A percentile compares a stretch with the other conserved stretches of the same genome.
phyloP scores from a whole-genome alignment of 805 yeast genomes.

The Wickerhamiella sergipiensis region DNA sequence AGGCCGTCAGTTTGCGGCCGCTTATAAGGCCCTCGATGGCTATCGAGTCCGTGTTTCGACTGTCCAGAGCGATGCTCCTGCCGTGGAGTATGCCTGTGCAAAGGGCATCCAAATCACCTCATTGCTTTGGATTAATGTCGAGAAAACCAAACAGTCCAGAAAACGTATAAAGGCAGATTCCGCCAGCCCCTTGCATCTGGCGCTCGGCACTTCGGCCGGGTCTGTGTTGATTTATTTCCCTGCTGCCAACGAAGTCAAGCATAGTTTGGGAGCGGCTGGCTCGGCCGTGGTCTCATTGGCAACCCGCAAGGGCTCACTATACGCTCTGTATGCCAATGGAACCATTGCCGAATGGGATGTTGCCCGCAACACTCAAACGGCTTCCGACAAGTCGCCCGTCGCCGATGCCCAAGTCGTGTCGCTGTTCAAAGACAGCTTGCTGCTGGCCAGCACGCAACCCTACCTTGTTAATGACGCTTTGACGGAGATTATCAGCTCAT shows the following conservation, averaged over 20 bases:
- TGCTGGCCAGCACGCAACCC: slow-evolving; percentile 57
- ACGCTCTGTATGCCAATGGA: slow-evolving; percentile 11
- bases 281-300: slow-evolving; percentile 2
- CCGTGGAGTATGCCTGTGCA: slow-evolving; percentile 37
- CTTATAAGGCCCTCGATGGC: slow-evolving; percentile 51
- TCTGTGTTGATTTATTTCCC: slow-evolving; percentile 56
- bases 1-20: slow-evolving; percentile 51
- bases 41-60: slow-evolving; percentile 58
- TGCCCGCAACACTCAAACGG: slow-evolving; percentile 28
- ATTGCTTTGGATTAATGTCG: slow-evolving; percentile 33
- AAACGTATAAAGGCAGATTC: slow-evolving; percentile 18
- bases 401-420: slow-evolving; percentile 9
- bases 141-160: slow-evolving; percentile 19
- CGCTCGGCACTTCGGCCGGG: slow-evolving; percentile 56
- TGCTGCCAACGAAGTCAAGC: slow-evolving; percentile 39
- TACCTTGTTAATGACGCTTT: slow-evolving; percentile 33
- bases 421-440: slow-evolving; percentile 27
- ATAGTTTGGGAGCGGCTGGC: slow-evolving; percentile 22
- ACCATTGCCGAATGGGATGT: slow-evolving; percentile 50
- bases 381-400: slow-evolving; percentile 13
- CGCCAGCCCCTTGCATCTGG: slow-evolving; percentile 35
- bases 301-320: slow-evolving; percentile 1
- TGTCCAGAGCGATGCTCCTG: slow-evolving; percentile 29
- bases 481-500: slow-evolving; percentile 32
- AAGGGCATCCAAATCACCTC: slow-evolving; percentile 37